Conservation (phyloP, 139 green algal genomes). For the Chlorella sp. region DNA sequence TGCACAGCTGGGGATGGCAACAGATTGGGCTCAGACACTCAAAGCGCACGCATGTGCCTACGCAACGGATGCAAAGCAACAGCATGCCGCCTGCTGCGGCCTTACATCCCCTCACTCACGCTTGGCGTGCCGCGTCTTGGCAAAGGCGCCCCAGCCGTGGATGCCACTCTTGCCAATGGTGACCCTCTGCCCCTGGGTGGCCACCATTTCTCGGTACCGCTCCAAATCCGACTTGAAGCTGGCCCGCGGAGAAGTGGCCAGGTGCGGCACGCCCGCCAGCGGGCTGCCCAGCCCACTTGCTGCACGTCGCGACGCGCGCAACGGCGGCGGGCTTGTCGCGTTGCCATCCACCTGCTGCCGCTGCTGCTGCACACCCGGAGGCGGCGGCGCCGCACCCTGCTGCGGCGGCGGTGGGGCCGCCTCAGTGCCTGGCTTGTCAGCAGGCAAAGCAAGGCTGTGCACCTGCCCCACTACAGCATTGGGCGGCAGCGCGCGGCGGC, state of each 20-base stretch:
- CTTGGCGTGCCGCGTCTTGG: constrained; percentile 62
- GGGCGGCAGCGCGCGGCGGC: not conserved
- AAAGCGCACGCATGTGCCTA: too few species aligned
- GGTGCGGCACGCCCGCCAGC: not conserved
- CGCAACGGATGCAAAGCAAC: too few species aligned
- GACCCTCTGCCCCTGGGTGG: constrained; percentile 44
- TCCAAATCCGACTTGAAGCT: constrained; percentile 32
- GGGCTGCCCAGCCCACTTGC: constrained; percentile 2
- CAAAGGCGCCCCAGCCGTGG: constrained; percentile 85
- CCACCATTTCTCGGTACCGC: constrained; percentile 58
- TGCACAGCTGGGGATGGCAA: too few species aligned
- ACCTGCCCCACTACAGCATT: not conserved
- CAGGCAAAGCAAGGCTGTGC: too few species aligned
- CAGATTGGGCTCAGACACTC: too few species aligned
- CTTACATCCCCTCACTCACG: constrained; percentile 50
- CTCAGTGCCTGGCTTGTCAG: not conserved
- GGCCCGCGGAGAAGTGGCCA: not conserved
- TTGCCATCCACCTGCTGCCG: not conserved
- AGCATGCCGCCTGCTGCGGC: too few species aligned
- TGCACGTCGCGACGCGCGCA: not conserved
- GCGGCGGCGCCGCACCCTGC: not conserved
- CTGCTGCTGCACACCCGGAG: not conserved
- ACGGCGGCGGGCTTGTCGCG: not conserved
- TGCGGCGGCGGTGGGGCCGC: constrained; percentile 16
- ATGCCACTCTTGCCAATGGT: constrained; percentile 84